These are phyloP conservation scores for Suillus brevipes DNA, from an alignment of 768 basidiomycete genomes.

Conservation along the genomic window DNA sequence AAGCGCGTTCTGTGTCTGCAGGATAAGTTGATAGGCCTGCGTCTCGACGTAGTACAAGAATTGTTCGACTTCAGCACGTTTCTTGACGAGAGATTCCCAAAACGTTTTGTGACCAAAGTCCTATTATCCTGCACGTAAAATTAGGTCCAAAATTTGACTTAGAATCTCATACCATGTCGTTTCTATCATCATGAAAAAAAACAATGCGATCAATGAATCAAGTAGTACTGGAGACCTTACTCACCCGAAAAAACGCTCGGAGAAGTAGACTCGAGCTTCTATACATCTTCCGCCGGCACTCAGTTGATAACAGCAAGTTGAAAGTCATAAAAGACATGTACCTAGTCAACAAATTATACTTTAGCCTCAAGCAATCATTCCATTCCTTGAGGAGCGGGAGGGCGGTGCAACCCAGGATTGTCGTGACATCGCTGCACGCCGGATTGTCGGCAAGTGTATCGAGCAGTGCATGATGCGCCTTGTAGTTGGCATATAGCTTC, in stretches of 20 bases:
- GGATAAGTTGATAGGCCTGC: conserved; percentile 37
- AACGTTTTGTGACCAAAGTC: conserved; percentile 42
- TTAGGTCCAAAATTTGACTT: background rate
- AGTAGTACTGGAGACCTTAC: conserved; percentile 10
- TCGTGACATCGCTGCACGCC: conserved; percentile 25
- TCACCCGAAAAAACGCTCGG: conserved; percentile 42
- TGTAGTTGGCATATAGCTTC: conserved; percentile 39
- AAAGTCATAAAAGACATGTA: conserved; percentile 8
- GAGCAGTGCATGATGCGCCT: conserved; percentile 33
- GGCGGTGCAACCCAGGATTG: conserved; percentile 30
- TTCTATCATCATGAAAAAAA: conserved; percentile 8
- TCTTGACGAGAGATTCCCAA: conserved; percentile 35
- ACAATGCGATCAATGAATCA: background rate
- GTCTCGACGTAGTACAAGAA: conserved; percentile 33
- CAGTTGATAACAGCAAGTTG: background rate
- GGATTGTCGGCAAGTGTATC: conserved; percentile 29
- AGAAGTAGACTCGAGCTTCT: conserved; percentile 38
- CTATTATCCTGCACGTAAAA: conserved; percentile 17
- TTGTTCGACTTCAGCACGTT: conserved; percentile 31
- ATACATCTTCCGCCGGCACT: conserved; percentile 34
- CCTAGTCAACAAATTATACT: conserved; percentile 37
- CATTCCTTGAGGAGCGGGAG: conserved; percentile 34
- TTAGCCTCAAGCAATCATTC: conserved; percentile 32
- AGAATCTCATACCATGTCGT: conserved; percentile 23
- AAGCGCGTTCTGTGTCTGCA: conserved; percentile 34